Evolutionary conservation across 495 filamentous ascomycete species (phyloP).

Genomic region (Aspergillus steynii): DNA sequence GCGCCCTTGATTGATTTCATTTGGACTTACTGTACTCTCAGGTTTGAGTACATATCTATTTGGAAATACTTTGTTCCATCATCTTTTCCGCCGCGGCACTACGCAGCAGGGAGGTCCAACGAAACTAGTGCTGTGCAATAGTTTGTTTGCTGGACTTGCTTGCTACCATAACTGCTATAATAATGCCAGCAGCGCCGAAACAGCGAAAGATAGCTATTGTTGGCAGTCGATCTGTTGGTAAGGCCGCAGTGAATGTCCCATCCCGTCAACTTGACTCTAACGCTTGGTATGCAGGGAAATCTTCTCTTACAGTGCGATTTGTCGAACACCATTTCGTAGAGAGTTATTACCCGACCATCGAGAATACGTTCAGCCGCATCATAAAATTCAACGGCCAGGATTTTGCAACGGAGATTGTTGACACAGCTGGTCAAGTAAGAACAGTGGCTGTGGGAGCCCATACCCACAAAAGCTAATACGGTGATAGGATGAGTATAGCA

Average conservation of each 20-base stretch:
- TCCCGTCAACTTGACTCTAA: background rate
- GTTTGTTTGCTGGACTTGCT: background rate
- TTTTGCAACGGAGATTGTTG: constrained; percentile 95
- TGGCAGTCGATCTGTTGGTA: constrained; percentile 96
- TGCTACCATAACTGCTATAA: constrained; percentile 10
- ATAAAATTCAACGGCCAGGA: constrained; percentile 92
- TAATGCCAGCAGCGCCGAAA: constrained; percentile 83
- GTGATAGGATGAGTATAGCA: constrained; percentile 91
- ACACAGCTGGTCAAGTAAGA: constrained; percentile 93
- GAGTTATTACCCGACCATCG: constrained; percentile 98
- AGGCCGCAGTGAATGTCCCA: constrained; percentile 20
- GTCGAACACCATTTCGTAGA: constrained; percentile 98
- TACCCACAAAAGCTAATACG: constrained; percentile 17
- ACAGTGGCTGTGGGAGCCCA: constrained; percentile 12
- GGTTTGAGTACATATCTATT: background rate
- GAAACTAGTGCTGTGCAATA: background rate
- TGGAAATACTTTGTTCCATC: background rate
- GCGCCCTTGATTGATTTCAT: background rate
- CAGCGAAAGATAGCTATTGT: constrained; percentile 98
- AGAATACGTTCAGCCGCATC: constrained; percentile 96
- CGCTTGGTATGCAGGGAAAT: constrained; percentile 69
- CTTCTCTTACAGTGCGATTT: constrained; percentile 94
- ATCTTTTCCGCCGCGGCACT: background rate
- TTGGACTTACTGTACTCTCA: background rate
- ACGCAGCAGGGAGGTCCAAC: background rate